Evolutionary conservation across 2,329 filamentous ascomycete genomes (phyloP).

Genomic region (Coniochaeta ligniaria): DNA sequence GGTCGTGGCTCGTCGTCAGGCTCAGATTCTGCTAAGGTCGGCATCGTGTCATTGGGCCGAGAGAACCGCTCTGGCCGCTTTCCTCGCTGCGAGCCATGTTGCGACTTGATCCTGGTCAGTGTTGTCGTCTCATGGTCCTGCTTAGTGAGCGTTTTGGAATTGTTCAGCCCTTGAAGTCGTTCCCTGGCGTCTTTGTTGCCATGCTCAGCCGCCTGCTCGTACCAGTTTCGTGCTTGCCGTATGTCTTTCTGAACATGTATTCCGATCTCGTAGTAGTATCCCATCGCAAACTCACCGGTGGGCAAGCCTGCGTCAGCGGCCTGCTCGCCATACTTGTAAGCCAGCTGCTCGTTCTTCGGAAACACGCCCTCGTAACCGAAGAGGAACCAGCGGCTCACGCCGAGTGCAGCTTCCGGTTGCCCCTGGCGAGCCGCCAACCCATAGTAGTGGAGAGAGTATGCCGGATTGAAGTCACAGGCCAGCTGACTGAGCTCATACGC

Average conservation of each 20-base stretch:
- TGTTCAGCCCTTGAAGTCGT: slow-evolving; percentile 76
- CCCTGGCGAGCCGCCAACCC: slow-evolving; percentile 86
- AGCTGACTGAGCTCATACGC: slow-evolving; percentile 92
- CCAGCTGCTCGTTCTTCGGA: slow-evolving; percentile 89
- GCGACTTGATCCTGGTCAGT: slow-evolving; percentile 77
- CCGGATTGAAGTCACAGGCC: slow-evolving; percentile 89
- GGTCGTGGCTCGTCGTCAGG: slow-evolving; percentile 2
- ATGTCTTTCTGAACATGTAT: slow-evolving; percentile 83
- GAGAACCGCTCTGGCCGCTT: slow-evolving; percentile 54
- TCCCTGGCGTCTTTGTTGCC: slow-evolving; percentile 84
- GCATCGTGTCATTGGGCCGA: slow-evolving; percentile 37
- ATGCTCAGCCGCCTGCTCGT: slow-evolving; percentile 78
- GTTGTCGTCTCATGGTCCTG: slow-evolving; percentile 90
- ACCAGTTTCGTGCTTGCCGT: slow-evolving; percentile 80
- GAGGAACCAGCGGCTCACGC: slow-evolving; percentile 97
- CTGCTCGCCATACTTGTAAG: slow-evolving; percentile 83
- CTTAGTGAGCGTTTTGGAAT: slow-evolving; percentile 78
- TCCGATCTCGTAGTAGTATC: slow-evolving; percentile 96
- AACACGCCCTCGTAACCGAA: slow-evolving; percentile 92
- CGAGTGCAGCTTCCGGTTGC: slow-evolving; percentile 87
- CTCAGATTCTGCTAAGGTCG: slow-evolving; percentile 39
- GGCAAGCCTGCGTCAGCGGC: slow-evolving; percentile 75
- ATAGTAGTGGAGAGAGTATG: slow-evolving; percentile 91
- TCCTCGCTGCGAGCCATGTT: slow-evolving; percentile 62
- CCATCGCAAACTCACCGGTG: slow-evolving; percentile 92